These are phyloP conservation scores for Acephala macrosclerotiorum DNA, from an alignment of 2,329 filamentous ascomycete genomes.

Conservation along the genomic window DNA sequence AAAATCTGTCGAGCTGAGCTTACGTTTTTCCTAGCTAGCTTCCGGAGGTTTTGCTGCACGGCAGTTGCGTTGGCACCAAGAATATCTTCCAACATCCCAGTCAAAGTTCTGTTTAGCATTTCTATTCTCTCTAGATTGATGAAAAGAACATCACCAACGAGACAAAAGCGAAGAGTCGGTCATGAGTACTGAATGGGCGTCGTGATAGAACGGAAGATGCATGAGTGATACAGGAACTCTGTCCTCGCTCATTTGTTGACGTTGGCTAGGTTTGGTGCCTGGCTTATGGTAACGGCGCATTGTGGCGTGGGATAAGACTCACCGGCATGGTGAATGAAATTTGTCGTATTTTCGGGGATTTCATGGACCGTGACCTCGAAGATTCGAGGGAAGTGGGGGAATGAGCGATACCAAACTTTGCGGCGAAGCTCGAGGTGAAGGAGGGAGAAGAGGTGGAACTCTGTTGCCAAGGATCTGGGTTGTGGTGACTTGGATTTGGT, in stretches of 20 bases:
- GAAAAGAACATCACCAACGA: not conserved
- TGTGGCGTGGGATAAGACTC: not conserved
- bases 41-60: not conserved
- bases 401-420: conserved; percentile 7
- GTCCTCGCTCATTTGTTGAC: not conserved
- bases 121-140: not conserved
- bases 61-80: not conserved
- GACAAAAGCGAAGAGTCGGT: not conserved
- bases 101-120: not conserved
- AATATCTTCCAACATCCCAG: not conserved
- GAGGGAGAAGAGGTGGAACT: conserved; percentile 4
- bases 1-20: not conserved
- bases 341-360: not conserved
- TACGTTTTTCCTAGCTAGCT: not conserved
- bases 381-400: conserved; percentile 3
- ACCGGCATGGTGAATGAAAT: not conserved
- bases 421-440: conserved; percentile 9
- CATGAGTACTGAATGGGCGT: not conserved
- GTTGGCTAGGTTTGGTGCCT: not conserved
- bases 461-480: not conserved
- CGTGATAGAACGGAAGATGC: not conserved
- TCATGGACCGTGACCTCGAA: not conserved
- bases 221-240: not conserved
- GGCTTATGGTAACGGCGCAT: not conserved
- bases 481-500: not conserved